Evolutionary conservation across 1,284 basidiomycete species (phyloP).

Genomic region (Cryptococcus sp.): DNA sequence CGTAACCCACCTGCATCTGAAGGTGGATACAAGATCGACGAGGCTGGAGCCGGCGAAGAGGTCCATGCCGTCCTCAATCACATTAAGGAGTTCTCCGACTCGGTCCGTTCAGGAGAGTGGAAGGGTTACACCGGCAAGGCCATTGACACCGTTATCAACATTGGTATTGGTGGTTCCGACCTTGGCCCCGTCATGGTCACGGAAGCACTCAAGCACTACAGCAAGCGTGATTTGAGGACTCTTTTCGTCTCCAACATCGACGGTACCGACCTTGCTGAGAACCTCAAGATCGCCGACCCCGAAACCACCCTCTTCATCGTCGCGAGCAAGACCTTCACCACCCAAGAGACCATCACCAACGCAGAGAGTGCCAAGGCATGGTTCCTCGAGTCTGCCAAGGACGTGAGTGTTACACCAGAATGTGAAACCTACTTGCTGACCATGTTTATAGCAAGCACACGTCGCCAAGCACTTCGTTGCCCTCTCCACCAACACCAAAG

Average conservation of each 20-base stretch:
- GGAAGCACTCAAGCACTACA: slow-evolving; percentile 92
- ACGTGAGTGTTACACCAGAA: slow-evolving; percentile 54
- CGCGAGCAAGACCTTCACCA: slow-evolving; percentile 98
- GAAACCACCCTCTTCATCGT: slow-evolving; percentile 97
- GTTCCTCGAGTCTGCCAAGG: slow-evolving; percentile 84
- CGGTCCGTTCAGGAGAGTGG: slow-evolving; percentile 82
- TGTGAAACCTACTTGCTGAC: not conserved
- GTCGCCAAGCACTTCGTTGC: slow-evolving; percentile 99
- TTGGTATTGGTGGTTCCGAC: slow-evolving; percentile 97
- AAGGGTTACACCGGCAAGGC: slow-evolving; percentile 96
- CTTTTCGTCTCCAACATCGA: slow-evolving; percentile 99
- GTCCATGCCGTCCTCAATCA: slow-evolving; percentile 83
- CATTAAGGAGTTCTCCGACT: slow-evolving; percentile 86
- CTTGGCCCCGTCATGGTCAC: slow-evolving; percentile 98
- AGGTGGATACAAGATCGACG: slow-evolving; percentile 65
- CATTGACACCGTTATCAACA: slow-evolving; percentile 95
- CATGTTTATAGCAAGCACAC: slow-evolving; percentile 65
- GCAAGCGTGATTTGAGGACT: slow-evolving; percentile 81
- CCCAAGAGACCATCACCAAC: slow-evolving; percentile 99
- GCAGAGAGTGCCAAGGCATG: slow-evolving; percentile 90
- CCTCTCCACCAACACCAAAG: slow-evolving; percentile 92
- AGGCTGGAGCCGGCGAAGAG: slow-evolving; percentile 74
- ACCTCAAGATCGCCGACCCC: slow-evolving; percentile 75
- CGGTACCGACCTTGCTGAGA: slow-evolving; percentile 94
- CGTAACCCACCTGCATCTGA: slow-evolving; percentile 68